Evolutionary conservation across 257 asterid species (phyloP), one percentile per base, ranked within the genome.

Genomic region (Fraxinus cuspidata): DNA sequence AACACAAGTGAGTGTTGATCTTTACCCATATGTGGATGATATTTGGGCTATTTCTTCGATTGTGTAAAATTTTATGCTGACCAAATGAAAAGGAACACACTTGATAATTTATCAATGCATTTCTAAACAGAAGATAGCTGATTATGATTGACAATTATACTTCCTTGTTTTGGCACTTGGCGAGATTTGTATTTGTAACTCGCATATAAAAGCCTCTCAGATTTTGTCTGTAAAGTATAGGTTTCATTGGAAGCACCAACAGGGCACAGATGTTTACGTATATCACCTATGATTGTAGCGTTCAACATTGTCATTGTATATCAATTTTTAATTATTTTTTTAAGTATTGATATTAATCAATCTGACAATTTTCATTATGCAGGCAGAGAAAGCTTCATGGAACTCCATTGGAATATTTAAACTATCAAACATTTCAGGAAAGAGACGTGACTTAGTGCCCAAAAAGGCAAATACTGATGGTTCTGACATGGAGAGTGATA

Each of bases 311-410:
- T 25, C 37, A 34, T 34, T 56, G n/a, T 9, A 37, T 11, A n/a
- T 16, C 0, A 2, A 12, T 29, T 5, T 71, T 71, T 23, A 4
- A 4, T 63, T 49, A 18, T 12, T 9, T 71, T 37, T 69, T 38
- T 19, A 58, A 4, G 7, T 21, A 18, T 58, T 21, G 66, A 1
- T 18, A 58, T 21, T n/a, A n/a, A 65, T 80, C 67, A 73, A 58
- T 72, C 37, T 42, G 25, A 27, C 40, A 28, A 72, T 47, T 65
- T 12, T 37, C 42, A 15, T 63, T 66, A 58, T 74, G 77, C 76
- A 95, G 99, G 98, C 99, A 40, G 98, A 90, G 82, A 87, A 84
- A 65, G 83, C 94, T 76, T 74, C 96, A 38, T 82, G 88, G 85
- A 96, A 96, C 84, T 88, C 77, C 34, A 92, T 96, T 80, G 96